Evolutionary conservation across 2,329 filamentous ascomycete genomes (phyloP), one percentile per base, ranked within the genome.

Genomic region (Aspergillus hortae): DNA sequence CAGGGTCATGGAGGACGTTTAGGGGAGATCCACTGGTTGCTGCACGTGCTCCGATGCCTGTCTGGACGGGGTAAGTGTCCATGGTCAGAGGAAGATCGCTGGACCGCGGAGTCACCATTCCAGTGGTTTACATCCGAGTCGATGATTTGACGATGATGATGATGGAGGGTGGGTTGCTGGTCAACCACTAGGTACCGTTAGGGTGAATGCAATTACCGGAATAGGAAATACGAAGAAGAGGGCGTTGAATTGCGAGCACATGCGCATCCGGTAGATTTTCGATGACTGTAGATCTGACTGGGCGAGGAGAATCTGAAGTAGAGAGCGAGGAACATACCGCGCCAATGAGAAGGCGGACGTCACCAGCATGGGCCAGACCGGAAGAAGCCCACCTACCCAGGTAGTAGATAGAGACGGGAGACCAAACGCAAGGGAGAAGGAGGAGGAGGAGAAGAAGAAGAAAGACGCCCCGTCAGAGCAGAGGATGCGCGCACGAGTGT

Each of bases 21-120:
- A 33, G 21, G 14, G 43, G 42, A 46, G 44, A 49, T 44, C 54
- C 54, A 56, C 51, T 56, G 35, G 33, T 33, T 43, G 48, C 35
- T 32, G 52, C 54, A 56, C 54, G 54, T 56, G 54, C 54, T 52
- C 46, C 36, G 40, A 56, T 56, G 45, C 54, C 52, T 25, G 45
- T 51, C 51, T 54, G 45, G 48, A 51, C 44, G 35, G 44, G 44
- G 19, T n/a, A 41, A 41, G 17, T 4, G n/a, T 12, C n/a, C 15
- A 33, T 15, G 15, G 17, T 30, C 36, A 19, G 32, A 41, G 33
- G 12, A 23, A 12, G 27, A 30, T 30, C 27, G 27, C 27, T 30
- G 27, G 10, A 10, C 27, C 27, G 27, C 9, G 27, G 27, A 10
- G 6, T 27, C 25, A 9, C 25, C 25, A 27, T 27, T 4, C 27